Conservation (phyloP, 2,329 filamentous ascomycete species). For the Sphaceloma murrayae region DNA sequence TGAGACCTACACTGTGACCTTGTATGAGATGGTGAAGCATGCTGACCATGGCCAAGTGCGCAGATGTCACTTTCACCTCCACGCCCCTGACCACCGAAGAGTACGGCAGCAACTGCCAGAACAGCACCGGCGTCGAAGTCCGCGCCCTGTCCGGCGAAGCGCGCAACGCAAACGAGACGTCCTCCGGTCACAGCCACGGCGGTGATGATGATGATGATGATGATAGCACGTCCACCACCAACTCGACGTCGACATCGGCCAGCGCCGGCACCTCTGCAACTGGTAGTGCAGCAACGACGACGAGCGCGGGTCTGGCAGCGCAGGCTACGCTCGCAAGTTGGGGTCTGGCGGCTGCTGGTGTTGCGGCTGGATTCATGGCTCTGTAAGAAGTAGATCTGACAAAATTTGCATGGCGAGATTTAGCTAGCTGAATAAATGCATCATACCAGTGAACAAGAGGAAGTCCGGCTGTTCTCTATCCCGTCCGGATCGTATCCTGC, state of each 20-base stretch:
- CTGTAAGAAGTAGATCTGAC: constrained; percentile 17
- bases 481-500: too few relatives aligned
- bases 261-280: constrained; percentile 15
- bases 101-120: constrained; percentile 45
- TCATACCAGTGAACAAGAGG: too few relatives aligned
- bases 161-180: constrained; percentile 19
- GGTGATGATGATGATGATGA: not conserved
- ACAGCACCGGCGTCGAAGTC: constrained; percentile 47
- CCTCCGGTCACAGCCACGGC: constrained; percentile 17
- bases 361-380: constrained; percentile 22
- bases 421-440: too few relatives aligned
- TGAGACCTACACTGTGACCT: constrained; percentile 28
- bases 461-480: too few relatives aligned
- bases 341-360: constrained; percentile 29
- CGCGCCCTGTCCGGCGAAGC: constrained; percentile 32
- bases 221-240: constrained; percentile 16
- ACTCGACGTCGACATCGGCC: constrained; percentile 15
- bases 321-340: constrained; percentile 28
- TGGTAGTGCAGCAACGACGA: constrained; percentile 11
- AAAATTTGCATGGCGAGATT: too few relatives aligned
- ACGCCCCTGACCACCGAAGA: constrained; percentile 39
- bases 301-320: constrained; percentile 23
- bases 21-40: constrained; percentile 6
- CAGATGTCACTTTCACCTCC: constrained; percentile 59
- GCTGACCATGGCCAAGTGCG: constrained; percentile 44